Base-by-base conservation (phyloP, 1,284 basidiomycete genomes). In the Inonotus obliquus region DNA sequence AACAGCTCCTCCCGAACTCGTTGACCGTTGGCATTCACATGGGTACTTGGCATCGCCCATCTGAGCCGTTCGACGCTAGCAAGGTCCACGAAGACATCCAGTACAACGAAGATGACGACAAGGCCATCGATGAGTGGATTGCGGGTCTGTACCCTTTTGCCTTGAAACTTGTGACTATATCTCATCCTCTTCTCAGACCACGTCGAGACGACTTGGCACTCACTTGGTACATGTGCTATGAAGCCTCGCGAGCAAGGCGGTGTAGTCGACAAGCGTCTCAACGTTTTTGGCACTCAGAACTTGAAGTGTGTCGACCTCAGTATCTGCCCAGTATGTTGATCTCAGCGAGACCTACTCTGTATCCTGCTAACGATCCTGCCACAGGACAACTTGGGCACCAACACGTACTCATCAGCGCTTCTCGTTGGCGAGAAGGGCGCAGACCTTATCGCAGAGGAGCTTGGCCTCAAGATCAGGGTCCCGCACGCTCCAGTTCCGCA, bases 171-270 rank as follows among this genome's bases (percentile, higher is more conserved):
- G 9, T 1, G 4, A n/a, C 32, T 13, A 11, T 19, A 35, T 35
- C 29, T 4, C 17, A 59, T 7, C 39, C 38, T 25, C 52, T 47
- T 19, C 59, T 45, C 67, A 63, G 83, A 87, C 69, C 86, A 87
- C 69, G 86, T 88, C 65, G 86, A 88, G 77, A 88, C 86, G 14
- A 89, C 86, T 56, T 88, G 86, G 86, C 86, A 89, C 75, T 84
- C 82, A 69, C 76, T 89, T 52, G 84, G 85, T 67, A 76, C 75
- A 63, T 74, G 69, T 45, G 83, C 89, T 21, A 91, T 91, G 90
- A 87, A 91, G 69, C 89, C 89, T n/a, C 78, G 83, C 53, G 79
- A 81, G 64, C 74, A 89, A 70, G 90, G 89, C 52, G 91, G 91
- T 69, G 89, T 92, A 35, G 84, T 92, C 67, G 89, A 91, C 73